A percentile compares a stretch with the other conserved stretches of the same genome.
These are phyloP conservation scores for Aurinia saxatilis DNA, from an alignment of 345 rosid species.

Conservation along the genomic window DNA sequence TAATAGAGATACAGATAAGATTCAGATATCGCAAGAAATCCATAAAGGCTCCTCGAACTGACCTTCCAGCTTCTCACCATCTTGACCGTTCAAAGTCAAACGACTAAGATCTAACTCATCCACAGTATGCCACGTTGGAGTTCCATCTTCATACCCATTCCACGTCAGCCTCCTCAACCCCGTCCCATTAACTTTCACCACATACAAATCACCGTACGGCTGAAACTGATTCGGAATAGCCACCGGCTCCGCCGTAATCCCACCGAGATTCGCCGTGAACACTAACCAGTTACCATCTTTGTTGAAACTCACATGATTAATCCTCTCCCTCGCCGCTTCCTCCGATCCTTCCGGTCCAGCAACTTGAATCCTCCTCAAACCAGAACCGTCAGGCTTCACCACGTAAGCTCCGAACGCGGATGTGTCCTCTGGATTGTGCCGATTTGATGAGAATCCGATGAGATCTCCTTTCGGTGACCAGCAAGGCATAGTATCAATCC, in stretches of 20 bases:
- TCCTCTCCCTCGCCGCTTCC: constrained; percentile 63
- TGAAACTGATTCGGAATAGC: constrained; percentile 78
- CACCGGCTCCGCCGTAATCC: constrained; percentile 72
- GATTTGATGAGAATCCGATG: constrained; percentile 88
- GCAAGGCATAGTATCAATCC: constrained; percentile 84
- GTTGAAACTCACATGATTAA: constrained; percentile 74
- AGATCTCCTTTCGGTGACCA: constrained; percentile 83
- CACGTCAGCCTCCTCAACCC: constrained; percentile 80
- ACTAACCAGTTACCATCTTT: constrained; percentile 64
- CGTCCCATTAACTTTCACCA: constrained; percentile 52
- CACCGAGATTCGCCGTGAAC: constrained; percentile 55
- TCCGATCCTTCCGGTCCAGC: constrained; percentile 46
- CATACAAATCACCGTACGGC: constrained; percentile 72
- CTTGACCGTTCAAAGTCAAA: constrained; percentile 27
- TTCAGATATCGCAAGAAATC: constrained; percentile 49
- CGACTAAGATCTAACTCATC: constrained; percentile 27
- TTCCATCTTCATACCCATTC: constrained; percentile 75
- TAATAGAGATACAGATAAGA: background rate
- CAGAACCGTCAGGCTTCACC: constrained; percentile 64
- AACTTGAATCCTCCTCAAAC: constrained; percentile 46
- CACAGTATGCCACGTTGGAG: constrained; percentile 61
- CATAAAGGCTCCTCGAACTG: constrained; percentile 65
- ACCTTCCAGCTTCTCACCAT: constrained; percentile 45
- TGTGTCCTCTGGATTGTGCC: constrained; percentile 43
- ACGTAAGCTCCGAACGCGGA: constrained; percentile 51